phyloP scores from a whole-genome alignment of 208 protist genomes.

The Trypanosoma scelopori region DNA sequence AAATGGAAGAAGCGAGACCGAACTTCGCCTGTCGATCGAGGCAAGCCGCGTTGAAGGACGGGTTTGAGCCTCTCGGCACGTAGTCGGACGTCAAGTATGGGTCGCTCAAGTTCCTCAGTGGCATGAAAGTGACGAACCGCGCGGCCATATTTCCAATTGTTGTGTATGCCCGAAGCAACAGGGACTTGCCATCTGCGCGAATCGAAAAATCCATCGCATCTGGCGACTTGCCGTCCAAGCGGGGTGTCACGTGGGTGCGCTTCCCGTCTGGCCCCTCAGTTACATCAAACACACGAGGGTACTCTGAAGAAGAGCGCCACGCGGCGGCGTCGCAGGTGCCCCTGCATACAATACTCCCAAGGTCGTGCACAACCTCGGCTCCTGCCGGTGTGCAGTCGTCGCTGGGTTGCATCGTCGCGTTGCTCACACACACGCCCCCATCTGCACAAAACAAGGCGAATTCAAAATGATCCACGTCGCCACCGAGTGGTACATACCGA shows the following conservation, averaged over 20 bases:
- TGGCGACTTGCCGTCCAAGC: conserved; percentile 46
- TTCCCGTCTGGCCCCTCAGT: conserved; percentile 25
- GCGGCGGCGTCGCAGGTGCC: conserved; percentile 72
- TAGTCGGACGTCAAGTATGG: conserved; percentile 40
- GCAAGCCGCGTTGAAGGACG: conserved; percentile 78
- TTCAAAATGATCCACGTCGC: conserved; percentile 48
- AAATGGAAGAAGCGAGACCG: conserved; percentile 55
- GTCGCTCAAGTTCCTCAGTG: conserved; percentile 33
- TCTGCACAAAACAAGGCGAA: conserved; percentile 56
- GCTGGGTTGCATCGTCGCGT: conserved; percentile 31
- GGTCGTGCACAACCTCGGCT: conserved; percentile 44
- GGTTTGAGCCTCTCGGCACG: conserved; percentile 39
- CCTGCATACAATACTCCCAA: conserved; percentile 69
- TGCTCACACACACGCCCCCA: conserved; percentile 31
- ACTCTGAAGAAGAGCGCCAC: conserved; percentile 40
- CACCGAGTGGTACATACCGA: conserved; percentile 42
- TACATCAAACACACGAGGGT: conserved; percentile 46
- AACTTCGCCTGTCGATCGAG: conserved; percentile 59
- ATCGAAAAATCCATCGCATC: conserved; percentile 71
- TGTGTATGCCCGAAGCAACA: conserved; percentile 70
- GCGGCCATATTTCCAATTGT: conserved; percentile 79
- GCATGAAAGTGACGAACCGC: conserved; percentile 83
- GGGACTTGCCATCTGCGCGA: conserved; percentile 35
- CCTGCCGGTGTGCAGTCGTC: conserved; percentile 7
- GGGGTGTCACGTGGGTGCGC: conserved; percentile 32